phyloP scores from a whole-genome alignment of 2,329 filamentous ascomycete genomes.

The Aspergillus quadrilineatus region DNA sequence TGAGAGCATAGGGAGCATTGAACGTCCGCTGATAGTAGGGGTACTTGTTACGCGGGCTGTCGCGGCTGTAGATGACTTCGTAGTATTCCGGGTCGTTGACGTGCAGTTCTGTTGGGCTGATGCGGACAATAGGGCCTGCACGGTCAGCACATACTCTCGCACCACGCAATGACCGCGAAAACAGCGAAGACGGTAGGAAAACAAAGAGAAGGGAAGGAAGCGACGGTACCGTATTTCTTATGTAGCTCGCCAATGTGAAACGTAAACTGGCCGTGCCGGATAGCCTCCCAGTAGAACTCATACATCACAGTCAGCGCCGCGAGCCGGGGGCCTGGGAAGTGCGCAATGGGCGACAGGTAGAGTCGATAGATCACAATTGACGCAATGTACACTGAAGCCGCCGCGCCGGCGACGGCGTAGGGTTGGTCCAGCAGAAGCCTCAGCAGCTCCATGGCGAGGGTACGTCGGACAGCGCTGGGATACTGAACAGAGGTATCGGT shows the following conservation, averaged over 20 bases:
- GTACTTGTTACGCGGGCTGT: slow-evolving; percentile 33
- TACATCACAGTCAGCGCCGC: slow-evolving; percentile 9
- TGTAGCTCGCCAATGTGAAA: slow-evolving; percentile 15
- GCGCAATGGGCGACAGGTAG: slow-evolving; percentile 12
- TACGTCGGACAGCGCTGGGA: too few species aligned
- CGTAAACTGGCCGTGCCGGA: slow-evolving; percentile 11
- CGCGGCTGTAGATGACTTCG: slow-evolving; percentile 31
- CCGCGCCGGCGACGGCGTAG: not conserved
- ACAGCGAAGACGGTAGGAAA: too few species aligned
- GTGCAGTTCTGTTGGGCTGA: slow-evolving; percentile 35
- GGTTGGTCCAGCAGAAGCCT: slow-evolving; percentile 7
- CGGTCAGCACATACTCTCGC: not conserved
- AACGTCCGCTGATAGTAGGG: slow-evolving; percentile 29
- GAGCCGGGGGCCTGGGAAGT: slow-evolving; percentile 13
- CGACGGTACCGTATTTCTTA: slow-evolving; percentile 13
- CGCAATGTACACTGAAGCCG: not conserved
- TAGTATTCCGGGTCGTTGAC: slow-evolving; percentile 32
- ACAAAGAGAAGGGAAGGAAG: too few species aligned
- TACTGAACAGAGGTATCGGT: not conserved
- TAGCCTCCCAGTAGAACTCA: slow-evolving; percentile 15
- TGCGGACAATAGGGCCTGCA: slow-evolving; percentile 33
- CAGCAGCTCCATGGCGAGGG: slow-evolving; percentile 8
- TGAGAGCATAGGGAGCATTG: slow-evolving; percentile 31
- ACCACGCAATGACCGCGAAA: too few species aligned
- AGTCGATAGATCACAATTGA: slow-evolving; percentile 11